Conservation (phyloP, 2,329 filamentous ascomycete genomes). For the Monilinia fructigena region DNA sequence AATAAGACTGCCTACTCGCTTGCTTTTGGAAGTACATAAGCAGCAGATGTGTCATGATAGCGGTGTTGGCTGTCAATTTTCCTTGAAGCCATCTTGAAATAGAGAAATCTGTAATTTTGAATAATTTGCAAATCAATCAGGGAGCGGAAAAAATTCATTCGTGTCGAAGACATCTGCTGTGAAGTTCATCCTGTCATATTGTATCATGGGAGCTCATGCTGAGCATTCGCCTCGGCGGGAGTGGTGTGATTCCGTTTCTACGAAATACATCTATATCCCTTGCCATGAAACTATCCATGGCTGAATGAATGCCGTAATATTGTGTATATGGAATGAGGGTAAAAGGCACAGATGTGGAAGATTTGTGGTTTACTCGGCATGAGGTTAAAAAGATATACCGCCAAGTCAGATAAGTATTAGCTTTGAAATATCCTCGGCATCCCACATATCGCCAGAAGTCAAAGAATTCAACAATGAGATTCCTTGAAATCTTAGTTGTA, state of each 20-base stretch:
- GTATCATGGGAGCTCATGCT: background rate
- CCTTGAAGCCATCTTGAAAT: slow-evolving; percentile 6
- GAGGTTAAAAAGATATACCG: background rate
- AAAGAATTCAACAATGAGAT: background rate
- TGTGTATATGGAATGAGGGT: background rate
- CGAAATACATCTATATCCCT: background rate
- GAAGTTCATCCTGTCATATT: background rate
- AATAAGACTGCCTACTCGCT: slow-evolving; percentile 15
- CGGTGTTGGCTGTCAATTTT: background rate
- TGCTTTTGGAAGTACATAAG: slow-evolving; percentile 21
- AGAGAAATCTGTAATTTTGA: background rate
- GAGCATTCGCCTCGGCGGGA: background rate
- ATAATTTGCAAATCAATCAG: background rate
- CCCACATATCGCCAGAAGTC: slow-evolving; percentile 2
- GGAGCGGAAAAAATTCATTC: background rate
- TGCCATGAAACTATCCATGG: background rate
- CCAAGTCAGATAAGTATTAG: background rate
- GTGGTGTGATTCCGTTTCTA: background rate
- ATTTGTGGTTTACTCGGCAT: background rate
- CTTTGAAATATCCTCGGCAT: slow-evolving; percentile 1
- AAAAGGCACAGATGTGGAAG: background rate
- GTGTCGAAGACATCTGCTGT: background rate
- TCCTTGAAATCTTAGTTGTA: background rate
- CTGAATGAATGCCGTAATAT: background rate
- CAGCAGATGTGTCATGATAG: slow-evolving; percentile 16